Evolutionary conservation across 148 eudicot genomes (phyloP).

Genomic region (Spergularia marina): DNA sequence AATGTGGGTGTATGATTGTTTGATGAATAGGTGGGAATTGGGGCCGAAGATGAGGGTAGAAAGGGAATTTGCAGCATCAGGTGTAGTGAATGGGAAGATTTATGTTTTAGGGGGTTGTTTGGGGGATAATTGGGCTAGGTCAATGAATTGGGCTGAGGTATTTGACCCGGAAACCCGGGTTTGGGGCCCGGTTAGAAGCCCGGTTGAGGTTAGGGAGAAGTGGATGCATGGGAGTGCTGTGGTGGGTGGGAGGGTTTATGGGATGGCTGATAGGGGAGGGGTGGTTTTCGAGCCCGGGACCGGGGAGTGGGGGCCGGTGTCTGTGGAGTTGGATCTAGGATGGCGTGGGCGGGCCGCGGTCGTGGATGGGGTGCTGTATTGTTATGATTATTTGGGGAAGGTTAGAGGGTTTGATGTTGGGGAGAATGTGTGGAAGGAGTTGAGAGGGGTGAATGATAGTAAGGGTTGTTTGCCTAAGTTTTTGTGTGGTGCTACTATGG

Average conservation of each 20-base stretch:
- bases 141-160: constrained; percentile 79
- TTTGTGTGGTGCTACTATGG: constrained; percentile 91
- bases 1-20: constrained; percentile 66
- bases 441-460: constrained; percentile 62
- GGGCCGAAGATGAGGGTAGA: constrained; percentile 78
- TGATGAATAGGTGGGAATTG: constrained; percentile 55
- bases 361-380: constrained; percentile 72
- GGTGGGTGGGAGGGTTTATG: constrained; percentile 59
- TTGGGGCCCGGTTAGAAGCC: constrained; percentile 59
- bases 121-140: constrained; percentile 65
- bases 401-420: constrained; percentile 70
- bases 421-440: constrained; percentile 69
- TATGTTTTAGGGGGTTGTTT: constrained; percentile 90
- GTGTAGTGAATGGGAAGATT: constrained; percentile 59
- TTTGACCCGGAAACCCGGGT: constrained; percentile 52
- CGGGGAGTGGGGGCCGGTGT: constrained; percentile 65
- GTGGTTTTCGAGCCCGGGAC: constrained; percentile 52
- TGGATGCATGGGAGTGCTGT: constrained; percentile 97
- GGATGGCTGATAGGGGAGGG: constrained; percentile 95
- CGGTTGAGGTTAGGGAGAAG: constrained; percentile 60
- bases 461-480: constrained; percentile 60
- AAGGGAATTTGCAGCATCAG: constrained; percentile 84
- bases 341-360: constrained; percentile 91
- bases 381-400: constrained; percentile 88
- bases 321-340: constrained; percentile 72